These are phyloP conservation scores for Pseudogymnoascus sp. DNA, from an alignment of 2,329 filamentous ascomycete genomes.

Conservation along the genomic window DNA sequence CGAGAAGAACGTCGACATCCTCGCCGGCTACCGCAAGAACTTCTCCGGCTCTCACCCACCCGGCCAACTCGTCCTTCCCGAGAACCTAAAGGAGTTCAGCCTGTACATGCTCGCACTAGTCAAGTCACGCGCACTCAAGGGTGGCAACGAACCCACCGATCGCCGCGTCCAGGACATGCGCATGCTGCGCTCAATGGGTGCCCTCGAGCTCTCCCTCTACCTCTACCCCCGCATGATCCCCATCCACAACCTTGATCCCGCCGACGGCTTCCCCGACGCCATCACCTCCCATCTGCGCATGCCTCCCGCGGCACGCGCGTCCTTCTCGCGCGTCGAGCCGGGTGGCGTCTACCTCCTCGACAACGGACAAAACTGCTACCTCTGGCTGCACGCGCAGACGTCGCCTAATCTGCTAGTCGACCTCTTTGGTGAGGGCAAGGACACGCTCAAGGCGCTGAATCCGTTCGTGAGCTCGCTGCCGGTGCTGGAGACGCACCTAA, in stretches of 20 bases:
- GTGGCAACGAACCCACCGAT: constrained; percentile 82
- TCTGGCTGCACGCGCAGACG: constrained; percentile 90
- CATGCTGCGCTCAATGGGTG: constrained; percentile 80
- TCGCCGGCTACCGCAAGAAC: constrained; percentile 87
- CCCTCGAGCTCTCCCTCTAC: constrained; percentile 78
- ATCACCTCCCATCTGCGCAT: constrained; percentile 80
- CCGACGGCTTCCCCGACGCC: constrained; percentile 83
- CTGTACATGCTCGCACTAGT: constrained; percentile 91
- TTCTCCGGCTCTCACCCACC: constrained; percentile 78
- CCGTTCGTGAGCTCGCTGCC: constrained; percentile 74
- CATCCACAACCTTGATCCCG: constrained; percentile 77
- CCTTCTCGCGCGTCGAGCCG: constrained; percentile 80
- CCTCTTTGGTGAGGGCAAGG: constrained; percentile 72
- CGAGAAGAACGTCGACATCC: constrained; percentile 87
- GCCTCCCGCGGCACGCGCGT: constrained; percentile 70
- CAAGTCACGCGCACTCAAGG: constrained; percentile 90
- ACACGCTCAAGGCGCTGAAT: constrained; percentile 66
- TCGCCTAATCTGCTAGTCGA: constrained; percentile 87
- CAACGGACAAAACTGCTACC: constrained; percentile 81
- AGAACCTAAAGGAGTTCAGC: constrained; percentile 89
- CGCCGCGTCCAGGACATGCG: constrained; percentile 85
- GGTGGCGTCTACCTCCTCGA: constrained; percentile 92
- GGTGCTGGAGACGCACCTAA: constrained; percentile 81
- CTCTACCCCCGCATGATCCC: constrained; percentile 92
- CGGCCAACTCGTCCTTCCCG: constrained; percentile 87